phyloP scores from a whole-genome alignment of 345 rosid species.

The Eucalyptus curtisii region DNA sequence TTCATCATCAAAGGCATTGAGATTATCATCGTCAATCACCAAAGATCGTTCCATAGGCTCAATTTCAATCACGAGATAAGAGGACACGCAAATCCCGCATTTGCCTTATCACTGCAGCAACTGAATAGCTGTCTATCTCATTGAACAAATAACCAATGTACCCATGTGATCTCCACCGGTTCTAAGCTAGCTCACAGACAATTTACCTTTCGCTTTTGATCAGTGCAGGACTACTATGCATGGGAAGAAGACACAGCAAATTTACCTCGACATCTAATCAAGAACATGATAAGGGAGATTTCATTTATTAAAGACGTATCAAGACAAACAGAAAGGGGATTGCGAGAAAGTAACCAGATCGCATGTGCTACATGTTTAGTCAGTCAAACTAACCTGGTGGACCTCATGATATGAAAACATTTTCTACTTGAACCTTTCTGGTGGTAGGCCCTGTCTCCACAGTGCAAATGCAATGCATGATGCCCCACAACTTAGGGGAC shows the following conservation, averaged over 20 bases:
- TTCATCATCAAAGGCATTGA: background rate
- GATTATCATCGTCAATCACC: background rate
- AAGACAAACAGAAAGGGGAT: background rate
- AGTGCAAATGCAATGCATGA: background rate
- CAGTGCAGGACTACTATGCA: background rate
- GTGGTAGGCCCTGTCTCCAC: background rate
- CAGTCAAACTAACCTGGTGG: conserved; percentile 4
- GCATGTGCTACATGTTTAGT: background rate
- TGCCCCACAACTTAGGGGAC: conserved; percentile 1
- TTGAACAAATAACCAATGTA: background rate
- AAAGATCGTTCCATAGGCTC: background rate
- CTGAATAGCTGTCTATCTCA: background rate
- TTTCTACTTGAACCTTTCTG: background rate
- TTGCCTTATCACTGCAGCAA: background rate
- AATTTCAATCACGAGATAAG: background rate
- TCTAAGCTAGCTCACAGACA: background rate
- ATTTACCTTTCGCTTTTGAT: background rate
- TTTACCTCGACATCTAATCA: background rate
- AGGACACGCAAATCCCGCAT: background rate
- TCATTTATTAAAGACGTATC: background rate
- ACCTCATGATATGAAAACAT: background rate
- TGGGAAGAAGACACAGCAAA: background rate
- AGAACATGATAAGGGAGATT: background rate
- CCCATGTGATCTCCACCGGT: background rate
- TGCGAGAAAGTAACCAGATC: background rate